Evolutionary conservation across 2,329 filamentous ascomycete species (phyloP).

Genomic region (Aspergillus luchuensis): DNA sequence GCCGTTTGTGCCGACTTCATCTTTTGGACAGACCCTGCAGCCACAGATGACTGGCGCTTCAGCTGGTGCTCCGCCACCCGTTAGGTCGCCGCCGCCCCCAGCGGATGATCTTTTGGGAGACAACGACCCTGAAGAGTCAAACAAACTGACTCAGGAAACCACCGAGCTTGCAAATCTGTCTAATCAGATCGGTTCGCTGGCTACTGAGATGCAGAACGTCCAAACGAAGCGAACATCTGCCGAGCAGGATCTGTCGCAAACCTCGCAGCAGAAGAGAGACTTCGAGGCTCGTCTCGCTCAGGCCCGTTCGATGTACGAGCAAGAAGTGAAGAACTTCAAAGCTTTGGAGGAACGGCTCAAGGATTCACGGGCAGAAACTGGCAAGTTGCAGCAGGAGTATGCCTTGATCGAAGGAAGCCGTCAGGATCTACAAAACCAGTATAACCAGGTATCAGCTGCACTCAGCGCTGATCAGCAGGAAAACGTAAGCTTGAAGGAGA

Average conservation of each 20-base stretch:
- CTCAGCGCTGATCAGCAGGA: conserved; percentile 88
- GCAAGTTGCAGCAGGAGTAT: conserved; percentile 80
- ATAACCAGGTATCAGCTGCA: conserved; percentile 71
- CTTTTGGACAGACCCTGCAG: conserved; percentile 82
- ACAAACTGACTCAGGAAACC: conserved; percentile 84
- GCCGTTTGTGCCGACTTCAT: conserved; percentile 88
- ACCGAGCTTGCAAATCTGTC: conserved; percentile 93
- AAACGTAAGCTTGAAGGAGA: conserved; percentile 81
- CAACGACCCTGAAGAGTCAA: conserved; percentile 82
- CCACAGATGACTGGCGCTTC: conserved; percentile 73
- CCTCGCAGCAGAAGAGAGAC: conserved; percentile 84
- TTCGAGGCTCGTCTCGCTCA: conserved; percentile 88
- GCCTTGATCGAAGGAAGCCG: conserved; percentile 78
- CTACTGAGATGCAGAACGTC: conserved; percentile 92
- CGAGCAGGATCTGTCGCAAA: conserved; percentile 79
- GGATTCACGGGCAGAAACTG: conserved; percentile 74
- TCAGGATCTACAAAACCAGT: conserved; percentile 79
- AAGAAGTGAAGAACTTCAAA: conserved; percentile 85
- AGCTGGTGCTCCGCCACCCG: conserved; percentile 31
- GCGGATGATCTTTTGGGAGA: conserved; percentile 89
- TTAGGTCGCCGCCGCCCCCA: conserved; percentile 51
- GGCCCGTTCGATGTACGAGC: conserved; percentile 84
- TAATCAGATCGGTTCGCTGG: conserved; percentile 87
- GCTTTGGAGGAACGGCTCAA: conserved; percentile 80
- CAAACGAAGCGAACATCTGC: conserved; percentile 77